Conservation (phyloP, 768 basidiomycete genomes). For the Porphyrellus cyaneotinctus region DNA sequence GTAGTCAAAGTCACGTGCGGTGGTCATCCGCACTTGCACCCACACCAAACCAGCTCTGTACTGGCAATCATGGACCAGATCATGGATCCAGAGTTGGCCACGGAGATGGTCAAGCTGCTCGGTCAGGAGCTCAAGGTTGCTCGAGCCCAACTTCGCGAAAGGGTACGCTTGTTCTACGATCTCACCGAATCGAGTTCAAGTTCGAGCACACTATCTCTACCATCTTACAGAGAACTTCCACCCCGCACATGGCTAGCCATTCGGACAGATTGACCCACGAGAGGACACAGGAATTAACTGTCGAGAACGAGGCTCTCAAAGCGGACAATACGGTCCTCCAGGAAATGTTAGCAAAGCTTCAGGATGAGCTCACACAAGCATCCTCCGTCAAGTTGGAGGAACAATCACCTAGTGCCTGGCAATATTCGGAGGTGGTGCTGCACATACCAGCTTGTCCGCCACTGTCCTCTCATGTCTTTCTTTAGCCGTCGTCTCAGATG, state of each 20-base stretch:
- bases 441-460: not conserved
- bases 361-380: slow-evolving; percentile 4
- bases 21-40: no score
- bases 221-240: slow-evolving; percentile 9
- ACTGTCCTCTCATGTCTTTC: not conserved
- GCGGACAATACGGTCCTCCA: slow-evolving; percentile 18
- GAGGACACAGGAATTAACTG: slow-evolving; percentile 5
- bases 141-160: slow-evolving; percentile 21
- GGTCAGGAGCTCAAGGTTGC: slow-evolving; percentile 23
- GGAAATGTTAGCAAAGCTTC: slow-evolving; percentile 12
- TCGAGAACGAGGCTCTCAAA: slow-evolving; percentile 18
- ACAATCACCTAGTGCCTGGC: not conserved
- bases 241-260: not conserved
- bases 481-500: slow-evolving; percentile 9
- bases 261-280: slow-evolving; percentile 4
- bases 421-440: slow-evolving; percentile 7
- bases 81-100: slow-evolving; percentile 25
- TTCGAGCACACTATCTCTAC: not conserved
- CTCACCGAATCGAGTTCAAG: no score
- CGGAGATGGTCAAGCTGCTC: slow-evolving; percentile 25
- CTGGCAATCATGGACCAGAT: slow-evolving; percentile 15
- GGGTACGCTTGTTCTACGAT: slow-evolving; percentile 6
- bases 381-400: slow-evolving; percentile 20
- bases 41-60: no score
- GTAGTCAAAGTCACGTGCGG: slow-evolving; percentile 12